phyloP scores from a whole-genome alignment of 2,329 filamentous ascomycete genomes.

The Fusarium buxicola region DNA sequence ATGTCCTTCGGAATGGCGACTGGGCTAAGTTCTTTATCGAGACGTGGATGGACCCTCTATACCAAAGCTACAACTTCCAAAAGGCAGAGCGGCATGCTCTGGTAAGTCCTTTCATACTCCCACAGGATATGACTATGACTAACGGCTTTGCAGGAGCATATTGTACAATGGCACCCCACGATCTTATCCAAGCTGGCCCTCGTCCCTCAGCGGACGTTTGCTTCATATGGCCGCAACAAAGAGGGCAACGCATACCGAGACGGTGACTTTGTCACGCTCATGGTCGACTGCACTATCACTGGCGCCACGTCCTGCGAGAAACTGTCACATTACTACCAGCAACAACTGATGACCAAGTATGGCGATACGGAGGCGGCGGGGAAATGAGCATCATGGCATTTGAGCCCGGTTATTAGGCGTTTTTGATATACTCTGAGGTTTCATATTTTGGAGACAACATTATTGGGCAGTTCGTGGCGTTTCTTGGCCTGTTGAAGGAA shows the following conservation, averaged over 20 bases:
- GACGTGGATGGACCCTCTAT: slow-evolving; percentile 95
- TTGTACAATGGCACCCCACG: slow-evolving; percentile 96
- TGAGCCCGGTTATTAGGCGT: slow-evolving; percentile 30
- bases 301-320: slow-evolving; percentile 74
- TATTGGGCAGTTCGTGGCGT: slow-evolving; percentile 28
- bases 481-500: slow-evolving; percentile 14
- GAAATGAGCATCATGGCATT: slow-evolving; percentile 26
- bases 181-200: slow-evolving; percentile 90
- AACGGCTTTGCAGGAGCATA: slow-evolving; percentile 73
- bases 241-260: slow-evolving; percentile 77
- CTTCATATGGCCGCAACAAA: slow-evolving; percentile 74
- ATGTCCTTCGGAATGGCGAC: slow-evolving; percentile 83
- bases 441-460: slow-evolving; percentile 16
- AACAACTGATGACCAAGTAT: slow-evolving; percentile 60
- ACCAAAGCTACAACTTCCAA: slow-evolving; percentile 94
- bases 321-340: slow-evolving; percentile 69
- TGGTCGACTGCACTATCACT: slow-evolving; percentile 75
- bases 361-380: slow-evolving; percentile 14
- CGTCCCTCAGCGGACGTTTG: slow-evolving; percentile 86
- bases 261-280: slow-evolving; percentile 86
- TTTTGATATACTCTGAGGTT: slow-evolving; percentile 27
- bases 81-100: slow-evolving; percentile 93
- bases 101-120: slow-evolving; percentile 62
- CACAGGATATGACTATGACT: neutral
- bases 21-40: slow-evolving; percentile 96